Base-by-base conservation (phyloP, 2,329 filamentous ascomycete species). In the Calycina marina region DNA sequence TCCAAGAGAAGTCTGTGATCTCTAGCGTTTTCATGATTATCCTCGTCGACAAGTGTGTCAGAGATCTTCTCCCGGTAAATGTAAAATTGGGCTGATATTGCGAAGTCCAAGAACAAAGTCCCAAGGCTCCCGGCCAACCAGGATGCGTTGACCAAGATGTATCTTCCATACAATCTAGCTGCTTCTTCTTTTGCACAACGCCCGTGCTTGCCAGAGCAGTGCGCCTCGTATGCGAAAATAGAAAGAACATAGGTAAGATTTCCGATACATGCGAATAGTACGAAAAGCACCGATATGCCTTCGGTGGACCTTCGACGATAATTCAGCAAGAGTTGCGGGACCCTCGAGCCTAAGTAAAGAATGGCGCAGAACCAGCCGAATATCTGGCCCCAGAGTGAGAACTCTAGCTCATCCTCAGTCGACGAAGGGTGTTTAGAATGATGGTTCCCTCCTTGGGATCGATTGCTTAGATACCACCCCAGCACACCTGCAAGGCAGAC, bases 191-290 rank as follows among this genome's bases (percentile, higher is more conserved):
- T 58, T 15, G 53, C 54, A 57, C 86, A 93, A 35, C 42, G 32
- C 14, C 42, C 44, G 25, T 48, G 38, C 24, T 52, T 52, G 2
- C 46, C 44, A 6, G 28, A 36, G 44, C 83, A 93, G 17, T 68
- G 61, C 0, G 86, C 83, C 37, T 86, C 82, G 50, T 85, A 96
- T 1, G 85, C 86, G 41, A 96, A 67, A 45, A 98, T 96, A 22
- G 78, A 86, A 22, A 93, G 61, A 12, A 94, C 86, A 49, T 92
- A 96, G 0, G 86, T 94, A 42, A 93, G 56, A 54, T 98, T 98
- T 2, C 90, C 90, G 4, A 96, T 72, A 52, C 88, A 96, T 4
- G 90, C 90, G 53, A 98, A 96, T 14, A 96, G 63, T 61, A 96
- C 96, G 59, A 96, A 98, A 8, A 96, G 67, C 59, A 94, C 75